Evolutionary conservation across 2,329 filamentous ascomycete species (phyloP).

Genomic region (Alternaria gaisen): DNA sequence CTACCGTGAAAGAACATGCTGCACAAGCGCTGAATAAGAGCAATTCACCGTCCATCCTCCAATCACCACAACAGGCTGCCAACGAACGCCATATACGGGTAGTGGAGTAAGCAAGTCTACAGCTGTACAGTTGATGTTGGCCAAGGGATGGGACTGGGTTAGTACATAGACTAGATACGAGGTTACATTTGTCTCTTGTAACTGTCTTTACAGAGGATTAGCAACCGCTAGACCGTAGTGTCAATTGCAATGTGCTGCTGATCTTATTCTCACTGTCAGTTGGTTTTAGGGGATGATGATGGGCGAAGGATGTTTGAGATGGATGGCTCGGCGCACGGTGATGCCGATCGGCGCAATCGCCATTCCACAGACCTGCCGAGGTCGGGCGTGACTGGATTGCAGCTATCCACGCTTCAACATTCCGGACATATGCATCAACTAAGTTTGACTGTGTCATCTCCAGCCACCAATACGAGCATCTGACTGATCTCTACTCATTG

Average conservation of each 20-base stretch:
- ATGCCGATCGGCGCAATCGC: not conserved
- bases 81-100: conserved; percentile 29
- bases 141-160: not conserved
- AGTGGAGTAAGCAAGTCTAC: conserved; percentile 20
- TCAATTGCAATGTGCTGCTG: not conserved
- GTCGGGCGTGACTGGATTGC: not conserved
- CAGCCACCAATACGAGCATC: not conserved
- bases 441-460: not conserved
- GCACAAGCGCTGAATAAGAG: conserved; percentile 19
- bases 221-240: not conserved
- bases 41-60: conserved; percentile 19
- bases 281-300: not conserved
- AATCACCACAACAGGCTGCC: not conserved
- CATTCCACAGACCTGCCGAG: not conserved
- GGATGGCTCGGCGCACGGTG: not conserved
- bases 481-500: not conserved
- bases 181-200: not conserved
- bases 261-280: not conserved
- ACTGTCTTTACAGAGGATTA: not conserved
- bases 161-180: not conserved
- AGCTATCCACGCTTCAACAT: not conserved
- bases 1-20: conserved; percentile 18
- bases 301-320: not conserved
- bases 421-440: not conserved
- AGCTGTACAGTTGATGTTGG: not conserved